Base-by-base conservation (phyloP, 352 stramenopile species). In the Pythium pyrilobum region DNA sequence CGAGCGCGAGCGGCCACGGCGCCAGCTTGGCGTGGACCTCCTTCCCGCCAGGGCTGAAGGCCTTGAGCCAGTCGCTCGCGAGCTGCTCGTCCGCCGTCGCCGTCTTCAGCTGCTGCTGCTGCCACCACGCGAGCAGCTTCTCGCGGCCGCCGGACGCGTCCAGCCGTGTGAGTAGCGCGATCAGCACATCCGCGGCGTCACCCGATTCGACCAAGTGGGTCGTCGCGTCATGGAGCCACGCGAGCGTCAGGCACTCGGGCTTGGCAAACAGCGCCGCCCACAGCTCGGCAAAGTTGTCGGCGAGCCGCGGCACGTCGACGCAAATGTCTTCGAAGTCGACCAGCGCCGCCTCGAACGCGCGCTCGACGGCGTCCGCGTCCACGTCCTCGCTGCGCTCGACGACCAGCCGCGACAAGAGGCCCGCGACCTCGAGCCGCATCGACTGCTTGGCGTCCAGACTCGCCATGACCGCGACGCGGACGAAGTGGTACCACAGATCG, bases 251-350 rank as follows among this genome's bases (percentile, higher is more conserved):
- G 12, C 55, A 47, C 16, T 60, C 49, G 9, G 74, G 23, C 31
- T 74, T 71, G n/a, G 68, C 57, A 43, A 92, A 87, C 60, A 92
- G 45, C n/a, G 70, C 59, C 7, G 65, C 68, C 69, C 60, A 86
- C 4, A 92, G 46, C 16, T 88, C 75, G 18, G 78, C 76, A 40
- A 86, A 50, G 38, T 83, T 87, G 10, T 58, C 42, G 11, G 64
- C 74, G 27, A 90, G 55, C 23, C 71, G 71, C n/a, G 81, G 81
- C 23, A 92, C 78, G 57, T 92, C 81, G 15, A 92, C 75, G 25
- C 74, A 74, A 37, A 87, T 53, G 38, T 92, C 79, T 41, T 90
- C 74, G 36, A 88, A 92, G 34, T 89, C 77, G 13, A 71, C 65
- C 13, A 90, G 45, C 9, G 86, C 64, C 5, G 66, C 59, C 33